A percentile compares a stretch with the other conserved stretches of the same genome.
These are phyloP conservation scores for Ajuga chamaepitys DNA, from an alignment of 257 asterid genomes.

Conservation along the genomic window DNA sequence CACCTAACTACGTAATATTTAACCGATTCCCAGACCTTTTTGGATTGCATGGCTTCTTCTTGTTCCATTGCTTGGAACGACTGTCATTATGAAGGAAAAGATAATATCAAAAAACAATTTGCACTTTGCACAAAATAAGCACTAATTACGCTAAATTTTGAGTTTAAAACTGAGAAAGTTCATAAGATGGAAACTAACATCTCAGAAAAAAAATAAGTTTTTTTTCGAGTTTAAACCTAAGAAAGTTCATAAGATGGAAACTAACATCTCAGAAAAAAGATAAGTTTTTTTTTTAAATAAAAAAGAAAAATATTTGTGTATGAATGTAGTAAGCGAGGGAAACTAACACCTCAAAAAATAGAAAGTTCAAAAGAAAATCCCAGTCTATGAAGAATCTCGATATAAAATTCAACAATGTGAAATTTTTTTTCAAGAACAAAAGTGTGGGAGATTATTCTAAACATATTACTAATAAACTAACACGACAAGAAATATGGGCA, in stretches of 20 bases:
- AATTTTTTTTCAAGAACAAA: too few relatives aligned
- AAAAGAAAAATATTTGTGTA: too few relatives aligned
- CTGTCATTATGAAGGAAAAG: not conserved
- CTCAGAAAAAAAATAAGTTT: too few relatives aligned
- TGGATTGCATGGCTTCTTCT: not conserved
- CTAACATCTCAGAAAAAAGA: too few relatives aligned
- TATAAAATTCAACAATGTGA: too few relatives aligned
- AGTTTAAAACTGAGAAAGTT: not conserved
- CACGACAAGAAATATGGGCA: not conserved
- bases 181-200: not conserved
- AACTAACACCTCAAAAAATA: too few relatives aligned
- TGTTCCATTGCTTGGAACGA: constrained; percentile 16
- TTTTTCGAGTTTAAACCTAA: too few relatives aligned
- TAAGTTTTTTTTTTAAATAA: too few relatives aligned
- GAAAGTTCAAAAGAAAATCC: not conserved
- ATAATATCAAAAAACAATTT: not conserved
- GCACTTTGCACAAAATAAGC: not conserved
- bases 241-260: too few relatives aligned
- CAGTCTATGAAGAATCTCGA: too few relatives aligned
- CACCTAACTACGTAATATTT: constrained; percentile 38
- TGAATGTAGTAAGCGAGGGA: too few relatives aligned
- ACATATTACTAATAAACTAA: not conserved
- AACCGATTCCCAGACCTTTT: constrained; percentile 35
- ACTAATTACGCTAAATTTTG: not conserved
- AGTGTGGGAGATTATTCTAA: not conserved